Percentiles rank a stretch among this genome's conserved stretches.
Conservation (phyloP, 169 alveolate species). For the Plasmodium gaboni region DNA sequence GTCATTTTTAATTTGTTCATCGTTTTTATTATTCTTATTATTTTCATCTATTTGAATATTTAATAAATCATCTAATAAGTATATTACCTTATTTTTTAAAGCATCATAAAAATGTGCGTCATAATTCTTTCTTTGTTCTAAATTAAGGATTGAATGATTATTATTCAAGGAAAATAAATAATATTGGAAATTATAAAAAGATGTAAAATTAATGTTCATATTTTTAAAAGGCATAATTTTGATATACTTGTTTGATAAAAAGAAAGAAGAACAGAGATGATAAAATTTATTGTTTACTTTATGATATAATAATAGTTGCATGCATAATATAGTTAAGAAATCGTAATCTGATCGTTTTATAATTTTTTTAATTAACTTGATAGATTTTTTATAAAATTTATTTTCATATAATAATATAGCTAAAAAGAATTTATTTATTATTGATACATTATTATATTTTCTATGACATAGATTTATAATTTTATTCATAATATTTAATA, state of each 20-base stretch:
- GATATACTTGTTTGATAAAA: slow-evolving; percentile 38
- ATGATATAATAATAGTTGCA: slow-evolving; percentile 54
- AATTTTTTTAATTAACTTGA: slow-evolving; percentile 28
- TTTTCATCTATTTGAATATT: not conserved
- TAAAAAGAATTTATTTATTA: slow-evolving; percentile 59
- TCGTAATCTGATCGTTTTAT: slow-evolving; percentile 31
- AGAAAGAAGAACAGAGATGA: slow-evolving; percentile 51
- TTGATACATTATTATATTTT: slow-evolving; percentile 32
- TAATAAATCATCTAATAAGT: not conserved
- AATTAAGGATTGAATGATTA: slow-evolving; percentile 17
- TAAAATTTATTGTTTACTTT: slow-evolving; percentile 48
- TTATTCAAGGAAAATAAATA: slow-evolving; percentile 26
- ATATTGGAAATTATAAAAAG: slow-evolving; percentile 15
- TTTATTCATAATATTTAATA: slow-evolving; percentile 67
- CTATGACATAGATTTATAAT: slow-evolving; percentile 43
- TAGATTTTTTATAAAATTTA: slow-evolving; percentile 33
- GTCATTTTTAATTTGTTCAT: not conserved
- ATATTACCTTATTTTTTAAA: slow-evolving; percentile 8
- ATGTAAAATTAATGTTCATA: slow-evolving; percentile 38
- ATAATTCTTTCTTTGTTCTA: slow-evolving; percentile 21
- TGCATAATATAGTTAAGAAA: slow-evolving; percentile 35
- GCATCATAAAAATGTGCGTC: slow-evolving; percentile 13
- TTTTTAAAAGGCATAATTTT: slow-evolving; percentile 33
- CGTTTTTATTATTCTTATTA: not conserved
- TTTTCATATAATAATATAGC: slow-evolving; percentile 65